Conservation (phyloP, 1,284 basidiomycete genomes). For the Trichosporon ovoides region DNA sequence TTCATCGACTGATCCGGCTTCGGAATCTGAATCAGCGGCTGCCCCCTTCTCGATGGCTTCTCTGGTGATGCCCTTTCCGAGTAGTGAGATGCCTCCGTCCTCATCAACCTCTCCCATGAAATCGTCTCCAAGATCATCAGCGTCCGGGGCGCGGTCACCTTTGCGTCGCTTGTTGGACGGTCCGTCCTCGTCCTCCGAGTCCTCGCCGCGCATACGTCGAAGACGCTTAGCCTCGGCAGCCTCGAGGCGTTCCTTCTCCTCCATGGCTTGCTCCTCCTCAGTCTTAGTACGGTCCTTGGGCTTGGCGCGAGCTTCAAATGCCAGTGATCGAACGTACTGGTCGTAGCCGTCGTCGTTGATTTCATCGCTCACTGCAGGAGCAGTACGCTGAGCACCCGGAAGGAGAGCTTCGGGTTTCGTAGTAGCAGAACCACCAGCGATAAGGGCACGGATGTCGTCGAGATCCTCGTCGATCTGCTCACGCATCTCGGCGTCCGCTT, state of each 20-base stretch:
- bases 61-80: constrained; percentile 55
- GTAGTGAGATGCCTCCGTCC: constrained; percentile 50
- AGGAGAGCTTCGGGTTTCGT: constrained; percentile 33
- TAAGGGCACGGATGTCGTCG: constrained; percentile 70
- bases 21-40: constrained; percentile 33
- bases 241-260: constrained; percentile 81
- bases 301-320: constrained; percentile 87
- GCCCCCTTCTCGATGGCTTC: constrained; percentile 42
- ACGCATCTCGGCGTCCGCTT: constrained; percentile 78
- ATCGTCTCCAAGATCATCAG: constrained; percentile 90
- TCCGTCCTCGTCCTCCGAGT: constrained; percentile 57
- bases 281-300: constrained; percentile 95
- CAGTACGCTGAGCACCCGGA: constrained; percentile 51
- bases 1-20: constrained; percentile 28
- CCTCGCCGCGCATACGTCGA: constrained; percentile 80
- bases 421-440: constrained; percentile 58
- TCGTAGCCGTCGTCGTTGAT: constrained; percentile 63
- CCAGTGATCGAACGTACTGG: constrained; percentile 83
- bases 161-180: constrained; percentile 34
- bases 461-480: constrained; percentile 85
- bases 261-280: constrained; percentile 84
- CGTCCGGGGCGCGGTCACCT: constrained; percentile 35
- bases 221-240: constrained; percentile 75
- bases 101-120: constrained; percentile 55
- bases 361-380: constrained; percentile 27